Evolutionary conservation across 1,284 basidiomycete genomes (phyloP).

Genomic region (Tylopilus orsonianus): DNA sequence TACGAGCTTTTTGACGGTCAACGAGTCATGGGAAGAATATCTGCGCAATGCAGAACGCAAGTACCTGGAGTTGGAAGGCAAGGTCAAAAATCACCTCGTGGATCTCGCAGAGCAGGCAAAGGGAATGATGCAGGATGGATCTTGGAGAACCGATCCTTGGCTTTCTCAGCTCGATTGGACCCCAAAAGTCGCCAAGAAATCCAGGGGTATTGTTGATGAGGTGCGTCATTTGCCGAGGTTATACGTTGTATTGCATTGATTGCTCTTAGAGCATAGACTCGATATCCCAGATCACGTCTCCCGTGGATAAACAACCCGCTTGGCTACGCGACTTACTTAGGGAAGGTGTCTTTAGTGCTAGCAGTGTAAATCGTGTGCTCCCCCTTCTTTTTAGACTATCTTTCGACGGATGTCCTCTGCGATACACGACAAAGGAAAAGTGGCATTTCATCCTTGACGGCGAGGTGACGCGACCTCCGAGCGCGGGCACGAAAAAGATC

Average conservation of each 20-base stretch:
- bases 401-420: conserved; percentile 71
- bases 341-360: conserved; percentile 48
- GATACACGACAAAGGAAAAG: conserved; percentile 58
- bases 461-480: conserved; percentile 37
- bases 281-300: background rate
- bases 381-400: conserved; percentile 79
- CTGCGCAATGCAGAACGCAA: conserved; percentile 75
- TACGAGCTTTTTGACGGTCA: conserved; percentile 88
- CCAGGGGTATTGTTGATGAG: conserved; percentile 49
- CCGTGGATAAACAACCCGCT: conserved; percentile 44
- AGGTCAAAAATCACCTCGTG: conserved; percentile 67
- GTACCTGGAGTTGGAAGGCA: conserved; percentile 75
- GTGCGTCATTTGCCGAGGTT: conserved; percentile 27
- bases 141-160: conserved; percentile 82
- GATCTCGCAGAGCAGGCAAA: conserved; percentile 69
- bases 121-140: conserved; percentile 43
- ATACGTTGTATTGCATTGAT: background rate
- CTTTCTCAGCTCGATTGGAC: conserved; percentile 93
- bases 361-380: conserved; percentile 65
- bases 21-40: conserved; percentile 87
- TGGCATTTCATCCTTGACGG: conserved; percentile 61
- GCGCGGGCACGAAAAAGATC: conserved; percentile 41
- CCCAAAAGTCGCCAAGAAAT: conserved; percentile 79
- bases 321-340: conserved; percentile 74
- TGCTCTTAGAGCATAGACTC: conserved; percentile 9